Evolutionary conservation across 164 flowering plant species (phyloP).

Genomic region (Paratinospora sagittata): DNA sequence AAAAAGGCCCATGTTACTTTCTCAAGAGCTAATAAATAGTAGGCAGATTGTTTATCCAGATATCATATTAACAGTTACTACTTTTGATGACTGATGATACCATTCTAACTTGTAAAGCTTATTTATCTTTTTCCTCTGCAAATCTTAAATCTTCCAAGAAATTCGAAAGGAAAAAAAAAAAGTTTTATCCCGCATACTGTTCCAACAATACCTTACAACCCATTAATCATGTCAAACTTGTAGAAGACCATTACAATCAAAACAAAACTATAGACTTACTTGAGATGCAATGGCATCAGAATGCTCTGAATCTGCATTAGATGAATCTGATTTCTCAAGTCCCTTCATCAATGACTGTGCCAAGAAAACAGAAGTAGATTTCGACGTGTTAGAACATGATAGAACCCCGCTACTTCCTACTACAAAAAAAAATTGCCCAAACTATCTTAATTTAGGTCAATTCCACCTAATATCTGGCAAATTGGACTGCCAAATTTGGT

Average conservation of each 20-base stretch:
- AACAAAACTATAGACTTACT: slow-evolving; percentile 27
- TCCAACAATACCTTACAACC: too few relatives aligned
- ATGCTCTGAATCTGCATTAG: slow-evolving; percentile 34
- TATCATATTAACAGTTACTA: too few relatives aligned
- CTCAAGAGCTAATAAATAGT: too few relatives aligned
- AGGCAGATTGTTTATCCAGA: too few relatives aligned
- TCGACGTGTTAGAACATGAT: background rate
- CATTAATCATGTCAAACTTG: background rate
- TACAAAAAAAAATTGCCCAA: too few relatives aligned
- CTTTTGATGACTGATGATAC: too few relatives aligned
- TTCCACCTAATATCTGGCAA: too few relatives aligned
- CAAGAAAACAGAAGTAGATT: slow-evolving; percentile 2
- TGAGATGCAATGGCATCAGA: slow-evolving; percentile 56
- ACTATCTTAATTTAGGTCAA: too few relatives aligned
- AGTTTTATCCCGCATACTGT: too few relatives aligned
- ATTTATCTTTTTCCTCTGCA: too few relatives aligned
- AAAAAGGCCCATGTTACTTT: too few relatives aligned
- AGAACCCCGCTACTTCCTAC: too few relatives aligned
- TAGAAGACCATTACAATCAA: background rate
- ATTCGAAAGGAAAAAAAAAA: background rate
- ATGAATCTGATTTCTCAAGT: slow-evolving; percentile 36
- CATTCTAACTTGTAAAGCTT: background rate
- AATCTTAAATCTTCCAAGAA: background rate
- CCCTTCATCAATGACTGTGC: slow-evolving; percentile 49
- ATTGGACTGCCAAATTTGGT: background rate